Evolutionary conservation across 768 basidiomycete species (phyloP).

Genomic region (Psilocybe cyanescens): DNA sequence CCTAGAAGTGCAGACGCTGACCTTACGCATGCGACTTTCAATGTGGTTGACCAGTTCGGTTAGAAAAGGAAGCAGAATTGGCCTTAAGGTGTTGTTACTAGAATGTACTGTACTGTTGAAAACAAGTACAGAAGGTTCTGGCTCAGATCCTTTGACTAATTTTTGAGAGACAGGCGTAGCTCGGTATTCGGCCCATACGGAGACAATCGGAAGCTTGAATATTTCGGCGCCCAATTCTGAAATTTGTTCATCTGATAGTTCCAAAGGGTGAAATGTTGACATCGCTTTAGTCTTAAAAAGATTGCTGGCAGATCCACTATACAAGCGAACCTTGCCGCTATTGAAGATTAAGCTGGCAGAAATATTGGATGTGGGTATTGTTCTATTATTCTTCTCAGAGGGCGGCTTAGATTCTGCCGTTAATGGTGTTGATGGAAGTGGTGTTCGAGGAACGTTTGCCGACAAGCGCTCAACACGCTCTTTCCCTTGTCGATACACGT

Average conservation of each 20-base stretch:
- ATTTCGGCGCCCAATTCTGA: conserved; percentile 59
- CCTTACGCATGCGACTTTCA: conserved; percentile 69
- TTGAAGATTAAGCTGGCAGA: conserved; percentile 74
- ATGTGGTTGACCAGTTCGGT: conserved; percentile 73
- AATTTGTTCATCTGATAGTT: conserved; percentile 58
- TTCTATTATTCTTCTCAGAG: conserved; percentile 34
- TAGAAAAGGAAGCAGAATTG: conserved; percentile 84
- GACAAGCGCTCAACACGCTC: conserved; percentile 74
- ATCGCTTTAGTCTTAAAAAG: conserved; percentile 41
- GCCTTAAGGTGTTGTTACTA: conserved; percentile 83
- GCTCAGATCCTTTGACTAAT: conserved; percentile 29
- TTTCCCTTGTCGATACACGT: conserved; percentile 84
- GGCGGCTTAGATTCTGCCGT: conserved; percentile 18
- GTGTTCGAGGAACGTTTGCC: conserved; percentile 52
- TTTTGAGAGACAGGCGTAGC: conserved; percentile 53
- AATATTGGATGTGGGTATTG: conserved; percentile 60
- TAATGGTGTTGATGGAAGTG: conserved; percentile 28
- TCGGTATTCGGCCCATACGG: conserved; percentile 84
- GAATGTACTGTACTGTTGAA: conserved; percentile 91
- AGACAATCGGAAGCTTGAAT: conserved; percentile 75
- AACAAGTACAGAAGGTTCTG: conserved; percentile 64
- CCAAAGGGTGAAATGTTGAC: conserved; percentile 36
- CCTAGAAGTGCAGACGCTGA: conserved; percentile 34
- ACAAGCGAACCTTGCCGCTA: conserved; percentile 83
- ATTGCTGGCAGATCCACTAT: conserved; percentile 50